Evolutionary conservation across 2,329 filamentous ascomycete species (phyloP).

Genomic region (Domatiomyces globalis): DNA sequence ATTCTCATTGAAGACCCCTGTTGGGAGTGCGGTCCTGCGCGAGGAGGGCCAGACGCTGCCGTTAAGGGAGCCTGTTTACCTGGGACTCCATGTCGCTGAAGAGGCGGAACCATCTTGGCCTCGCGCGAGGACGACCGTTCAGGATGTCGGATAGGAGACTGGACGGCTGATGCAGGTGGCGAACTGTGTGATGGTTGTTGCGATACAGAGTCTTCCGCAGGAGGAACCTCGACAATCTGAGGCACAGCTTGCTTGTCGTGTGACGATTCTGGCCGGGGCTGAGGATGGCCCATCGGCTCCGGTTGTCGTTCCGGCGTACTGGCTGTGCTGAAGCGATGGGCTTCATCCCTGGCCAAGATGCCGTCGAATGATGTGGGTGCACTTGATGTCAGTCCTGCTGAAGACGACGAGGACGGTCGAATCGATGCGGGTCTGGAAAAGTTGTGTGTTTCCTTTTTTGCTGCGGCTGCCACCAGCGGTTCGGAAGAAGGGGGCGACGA

Average conservation of each 20-base stretch:
- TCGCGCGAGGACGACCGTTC: constrained; percentile 40
- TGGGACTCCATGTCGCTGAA: constrained; percentile 33
- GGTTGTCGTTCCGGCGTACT: constrained; percentile 33
- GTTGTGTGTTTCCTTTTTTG: constrained; percentile 12
- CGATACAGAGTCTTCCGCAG: constrained; percentile 11
- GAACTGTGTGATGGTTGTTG: constrained; percentile 12
- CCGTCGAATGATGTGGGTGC: constrained; percentile 20
- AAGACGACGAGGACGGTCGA: constrained; percentile 5
- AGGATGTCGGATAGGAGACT: constrained; percentile 25
- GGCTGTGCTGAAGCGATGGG: constrained; percentile 19
- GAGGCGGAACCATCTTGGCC: constrained; percentile 20
- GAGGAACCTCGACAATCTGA: constrained; percentile 33
- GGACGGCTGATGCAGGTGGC: constrained; percentile 17
- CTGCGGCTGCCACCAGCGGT: background rate
- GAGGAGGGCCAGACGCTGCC: constrained; percentile 8
- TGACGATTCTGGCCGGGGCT: constrained; percentile 41
- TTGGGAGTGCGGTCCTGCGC: constrained; percentile 15
- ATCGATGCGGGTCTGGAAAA: constrained; percentile 15
- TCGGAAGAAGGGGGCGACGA: constrained; percentile 12
- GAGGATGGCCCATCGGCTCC: constrained; percentile 42
- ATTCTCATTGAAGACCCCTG: constrained; percentile 16
- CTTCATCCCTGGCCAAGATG: constrained; percentile 20
- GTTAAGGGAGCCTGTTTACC: constrained; percentile 9
- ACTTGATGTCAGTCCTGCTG: constrained; percentile 1
- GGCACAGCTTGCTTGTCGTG: constrained; percentile 36